Conservation (phyloP, 1,284 basidiomycete genomes). For the Dichomitus squalens region DNA sequence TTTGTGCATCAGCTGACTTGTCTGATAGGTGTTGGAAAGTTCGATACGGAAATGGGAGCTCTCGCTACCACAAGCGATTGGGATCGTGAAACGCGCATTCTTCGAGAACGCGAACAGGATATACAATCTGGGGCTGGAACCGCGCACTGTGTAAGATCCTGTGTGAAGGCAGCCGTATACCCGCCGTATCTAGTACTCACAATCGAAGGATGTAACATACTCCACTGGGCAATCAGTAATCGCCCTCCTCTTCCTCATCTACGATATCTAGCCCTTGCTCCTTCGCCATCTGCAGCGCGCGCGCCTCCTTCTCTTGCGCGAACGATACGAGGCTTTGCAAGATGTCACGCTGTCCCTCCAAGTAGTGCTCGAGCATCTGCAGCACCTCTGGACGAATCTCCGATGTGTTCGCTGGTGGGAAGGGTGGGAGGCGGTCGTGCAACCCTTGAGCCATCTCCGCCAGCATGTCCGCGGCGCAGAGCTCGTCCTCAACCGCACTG, state of each 20-base stretch:
- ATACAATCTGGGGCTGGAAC: slow-evolving; percentile 52
- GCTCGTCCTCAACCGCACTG: slow-evolving; percentile 51
- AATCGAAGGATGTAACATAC: not conserved
- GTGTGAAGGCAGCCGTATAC: not conserved
- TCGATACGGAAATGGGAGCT: slow-evolving; percentile 48
- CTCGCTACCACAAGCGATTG: slow-evolving; percentile 49
- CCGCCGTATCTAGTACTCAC: not conserved
- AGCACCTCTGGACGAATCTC: slow-evolving; percentile 51
- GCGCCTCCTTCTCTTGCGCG: slow-evolving; percentile 44
- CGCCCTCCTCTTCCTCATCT: slow-evolving; percentile 41
- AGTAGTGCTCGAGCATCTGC: slow-evolving; percentile 58
- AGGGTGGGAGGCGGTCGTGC: slow-evolving; percentile 51
- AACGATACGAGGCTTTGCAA: slow-evolving; percentile 44
- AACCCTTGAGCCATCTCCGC: slow-evolving; percentile 64
- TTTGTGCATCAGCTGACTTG: not conserved
- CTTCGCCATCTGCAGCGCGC: slow-evolving; percentile 48
- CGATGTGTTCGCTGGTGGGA: slow-evolving; percentile 19
- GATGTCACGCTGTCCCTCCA: slow-evolving; percentile 55
- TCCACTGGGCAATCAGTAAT: not conserved
- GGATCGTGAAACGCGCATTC: slow-evolving; percentile 51
- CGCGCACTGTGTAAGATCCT: slow-evolving; percentile 18
- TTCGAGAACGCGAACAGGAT: slow-evolving; percentile 62
- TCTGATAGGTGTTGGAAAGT: slow-evolving; percentile 50
- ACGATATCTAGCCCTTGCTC: slow-evolving; percentile 54
- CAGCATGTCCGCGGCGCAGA: slow-evolving; percentile 67